Base-by-base conservation (phyloP, 768 basidiomycete genomes). In the Tylopilus vinaceipallidus region DNA sequence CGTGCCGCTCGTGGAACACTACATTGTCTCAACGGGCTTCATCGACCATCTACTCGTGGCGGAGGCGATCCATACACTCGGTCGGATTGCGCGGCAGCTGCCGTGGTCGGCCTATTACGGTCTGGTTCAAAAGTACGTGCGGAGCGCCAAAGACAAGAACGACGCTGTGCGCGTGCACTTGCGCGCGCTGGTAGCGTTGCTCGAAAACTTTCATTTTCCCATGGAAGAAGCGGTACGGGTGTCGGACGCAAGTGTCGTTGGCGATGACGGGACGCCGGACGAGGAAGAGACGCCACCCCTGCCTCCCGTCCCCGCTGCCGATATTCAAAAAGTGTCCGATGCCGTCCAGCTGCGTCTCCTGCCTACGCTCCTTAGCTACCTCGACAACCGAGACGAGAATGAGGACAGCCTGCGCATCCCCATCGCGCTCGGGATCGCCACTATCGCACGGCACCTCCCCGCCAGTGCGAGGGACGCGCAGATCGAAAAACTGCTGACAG, bases 171-270 rank as follows among this genome's bases (percentile, higher is more conserved):
- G 88, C 37, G 79, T 91, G 11, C 90, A 86, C 63, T 78, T 97
- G n/a, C 83, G 97, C 27, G 75, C 88, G 0, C 74, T 98, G 20
- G 89, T 97, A 1, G 75, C 89, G 1, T 70, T 98, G 7, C 75
- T 99, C 44, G 91, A 95, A 61, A 84, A 84, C 60, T 99, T 98
- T 74, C 88, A 91, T 61, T 98, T 98, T 61, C 77, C 85, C 2
- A 86, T 95, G 82, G 83, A 86, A 42, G 79, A 84, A 19, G 57
- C 66, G 0, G 69, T 82, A 2, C 60, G 55, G 8, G 70, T 70
- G 10, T 53, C 52, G 12, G 63, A 67, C 0, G 58, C 64, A n/a
- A n/a, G n/a, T 3, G 66, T 65, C 22, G 68, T 60, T 14, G 71
- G 59, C 13, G 71, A 64, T 9, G 65, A 62, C 6, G 65, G 63